These are phyloP conservation scores for Amphirosellinia nigrospora DNA, from an alignment of 495 filamentous ascomycete genomes.

Conservation along the genomic window DNA sequence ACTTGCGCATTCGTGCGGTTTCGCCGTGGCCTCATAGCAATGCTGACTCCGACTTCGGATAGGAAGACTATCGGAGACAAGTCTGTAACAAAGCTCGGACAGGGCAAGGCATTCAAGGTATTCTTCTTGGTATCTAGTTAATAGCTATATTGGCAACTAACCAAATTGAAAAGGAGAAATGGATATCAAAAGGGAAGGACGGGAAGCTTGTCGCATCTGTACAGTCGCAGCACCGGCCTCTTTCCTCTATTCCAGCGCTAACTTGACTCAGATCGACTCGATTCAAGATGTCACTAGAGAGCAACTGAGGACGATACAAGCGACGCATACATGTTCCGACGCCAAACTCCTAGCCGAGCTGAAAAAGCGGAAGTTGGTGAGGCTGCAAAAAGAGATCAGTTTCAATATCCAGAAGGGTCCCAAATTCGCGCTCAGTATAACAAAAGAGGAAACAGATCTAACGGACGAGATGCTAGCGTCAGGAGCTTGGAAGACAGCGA, in stretches of 20 bases:
- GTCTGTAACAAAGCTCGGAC: slow-evolving; percentile 75
- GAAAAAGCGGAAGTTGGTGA: slow-evolving; percentile 59
- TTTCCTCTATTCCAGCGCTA: not conserved
- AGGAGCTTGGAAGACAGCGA: slow-evolving; percentile 80
- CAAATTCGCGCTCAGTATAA: slow-evolving; percentile 68
- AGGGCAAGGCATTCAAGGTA: slow-evolving; percentile 87
- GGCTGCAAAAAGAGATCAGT: not conserved
- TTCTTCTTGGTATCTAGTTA: not conserved
- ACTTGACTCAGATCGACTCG: slow-evolving; percentile 48
- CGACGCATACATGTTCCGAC: slow-evolving; percentile 70
- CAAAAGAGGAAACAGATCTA: slow-evolving; percentile 93
- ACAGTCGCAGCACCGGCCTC: not conserved
- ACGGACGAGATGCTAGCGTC: slow-evolving; percentile 89
- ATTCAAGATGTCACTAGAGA: slow-evolving; percentile 82
- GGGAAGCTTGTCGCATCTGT: slow-evolving; percentile 35
- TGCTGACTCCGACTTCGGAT: not conserved
- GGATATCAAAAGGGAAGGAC: slow-evolving; percentile 87
- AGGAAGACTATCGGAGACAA: slow-evolving; percentile 76
- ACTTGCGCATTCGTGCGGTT: not conserved
- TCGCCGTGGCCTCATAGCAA: not conserved
- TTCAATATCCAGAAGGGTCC: slow-evolving; percentile 77
- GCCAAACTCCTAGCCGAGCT: slow-evolving; percentile 76
- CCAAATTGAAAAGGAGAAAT: slow-evolving; percentile 64
- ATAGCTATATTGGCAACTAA: not conserved
- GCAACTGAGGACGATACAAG: slow-evolving; percentile 71